Conservation (phyloP, 495 filamentous ascomycete genomes). For the Xeromyces bisporus region DNA sequence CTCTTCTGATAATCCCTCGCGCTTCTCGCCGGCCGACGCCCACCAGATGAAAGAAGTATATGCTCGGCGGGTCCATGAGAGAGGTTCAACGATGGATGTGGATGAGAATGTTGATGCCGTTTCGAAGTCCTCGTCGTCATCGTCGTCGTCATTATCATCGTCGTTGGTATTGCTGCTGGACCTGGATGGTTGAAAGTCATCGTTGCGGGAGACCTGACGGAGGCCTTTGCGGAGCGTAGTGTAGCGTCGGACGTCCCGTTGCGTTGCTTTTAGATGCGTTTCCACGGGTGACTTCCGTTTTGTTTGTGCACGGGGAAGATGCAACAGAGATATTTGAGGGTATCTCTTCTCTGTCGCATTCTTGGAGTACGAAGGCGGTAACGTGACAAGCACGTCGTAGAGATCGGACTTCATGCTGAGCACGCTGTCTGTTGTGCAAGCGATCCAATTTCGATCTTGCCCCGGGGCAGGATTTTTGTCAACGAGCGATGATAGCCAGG, state of each 20-base stretch:
- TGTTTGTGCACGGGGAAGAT: constrained; percentile 2
- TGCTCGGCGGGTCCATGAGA: constrained; percentile 77
- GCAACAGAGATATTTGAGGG: constrained; percentile 43
- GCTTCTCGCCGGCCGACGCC: constrained; percentile 84
- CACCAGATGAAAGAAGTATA: constrained; percentile 96
- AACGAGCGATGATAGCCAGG: constrained; percentile 41
- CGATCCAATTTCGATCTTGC: constrained; percentile 59
- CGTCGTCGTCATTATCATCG: constrained; percentile 5
- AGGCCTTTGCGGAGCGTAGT: constrained; percentile 51
- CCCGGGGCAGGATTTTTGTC: constrained; percentile 21
- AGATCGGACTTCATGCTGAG: constrained; percentile 67
- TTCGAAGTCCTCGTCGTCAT: constrained; percentile 21
- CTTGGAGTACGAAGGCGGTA: constrained; percentile 49
- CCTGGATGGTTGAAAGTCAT: constrained; percentile 8
- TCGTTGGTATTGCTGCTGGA: no score
- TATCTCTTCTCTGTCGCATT: constrained; percentile 42
- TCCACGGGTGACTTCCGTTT: constrained; percentile 14
- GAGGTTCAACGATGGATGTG: constrained; percentile 48
- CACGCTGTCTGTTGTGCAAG: constrained; percentile 88
- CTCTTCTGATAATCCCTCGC: constrained; percentile 30
- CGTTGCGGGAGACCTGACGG: constrained; percentile 28
- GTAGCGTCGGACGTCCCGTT: constrained; percentile 75
- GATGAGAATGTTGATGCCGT: constrained; percentile 30
- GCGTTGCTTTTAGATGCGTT: constrained; percentile 57
- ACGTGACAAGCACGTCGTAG: constrained; percentile 72